Conservation (phyloP, 1,284 basidiomycete species). For the Exobasidium rhododendri region DNA sequence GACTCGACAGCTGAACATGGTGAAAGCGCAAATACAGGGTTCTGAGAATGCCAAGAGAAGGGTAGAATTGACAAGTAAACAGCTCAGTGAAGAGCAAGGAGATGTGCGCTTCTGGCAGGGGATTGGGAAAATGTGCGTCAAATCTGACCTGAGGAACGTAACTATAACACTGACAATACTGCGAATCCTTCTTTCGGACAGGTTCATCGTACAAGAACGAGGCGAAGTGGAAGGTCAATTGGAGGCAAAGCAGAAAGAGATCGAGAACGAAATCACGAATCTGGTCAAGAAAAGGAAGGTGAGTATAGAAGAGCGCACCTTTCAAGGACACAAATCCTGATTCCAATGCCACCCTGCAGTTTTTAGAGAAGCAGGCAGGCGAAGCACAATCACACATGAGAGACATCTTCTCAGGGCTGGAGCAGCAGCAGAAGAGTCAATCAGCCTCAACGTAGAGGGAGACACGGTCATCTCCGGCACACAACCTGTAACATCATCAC, state of each 20-base stretch:
- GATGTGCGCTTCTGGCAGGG: constrained; percentile 16
- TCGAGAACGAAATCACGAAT: constrained; percentile 5
- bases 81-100: constrained; percentile 13
- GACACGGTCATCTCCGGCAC: neutral
- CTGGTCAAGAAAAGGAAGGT: constrained; percentile 2
- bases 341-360: too few relatives aligned
- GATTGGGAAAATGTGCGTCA: constrained; percentile 21
- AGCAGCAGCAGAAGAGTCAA: constrained; percentile 4
- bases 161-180: neutral
- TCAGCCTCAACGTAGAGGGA: neutral
- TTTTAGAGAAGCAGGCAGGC: constrained; percentile 18
- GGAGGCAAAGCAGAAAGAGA: neutral
- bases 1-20: constrained; percentile 17
- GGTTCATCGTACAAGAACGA: constrained; percentile 4
- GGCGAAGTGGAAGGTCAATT: neutral
- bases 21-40: constrained; percentile 16
- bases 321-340: too few relatives aligned
- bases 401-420: constrained; percentile 16
- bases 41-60: constrained; percentile 10
- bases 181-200: neutral
- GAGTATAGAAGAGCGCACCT: neutral
- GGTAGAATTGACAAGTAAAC: constrained; percentile 14
- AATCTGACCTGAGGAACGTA: too few relatives aligned
- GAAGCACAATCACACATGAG: constrained; percentile 19
- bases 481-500: neutral